Base-by-base conservation (phyloP, 1,139 yeast genomes). In the Candida sojae region DNA sequence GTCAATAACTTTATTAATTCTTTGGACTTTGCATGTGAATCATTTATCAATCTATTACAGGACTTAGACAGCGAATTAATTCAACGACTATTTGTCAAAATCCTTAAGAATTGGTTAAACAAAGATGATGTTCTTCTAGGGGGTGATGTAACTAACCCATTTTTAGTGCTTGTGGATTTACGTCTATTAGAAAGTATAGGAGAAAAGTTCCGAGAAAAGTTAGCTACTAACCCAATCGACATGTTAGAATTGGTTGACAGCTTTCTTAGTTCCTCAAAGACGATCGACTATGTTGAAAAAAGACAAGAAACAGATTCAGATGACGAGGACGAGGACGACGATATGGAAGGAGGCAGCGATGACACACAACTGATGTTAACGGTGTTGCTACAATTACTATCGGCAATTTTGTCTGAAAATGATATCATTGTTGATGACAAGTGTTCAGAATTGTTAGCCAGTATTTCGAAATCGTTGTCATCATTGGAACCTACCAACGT, bases 151-250 rank as follows among this genome's bases (percentile, higher is more conserved):
- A 68, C 69, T 5, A 75, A 79, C 52, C 88, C 91, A 6, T 77
- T 85, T 48, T 58, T 76, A 13, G 74, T 80, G 39, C 68, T 90
- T 42, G 70, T 83, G 6, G 86, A 87, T 59, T 71, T 88, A 51
- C 80, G 86, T 51, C 61, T 89, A 13, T 66, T 91, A 43, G 93
- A 90, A 57, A 68, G 70, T 17, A 65, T 89, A 39, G 81, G 84
- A n/a, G 77, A 77, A 12, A 73, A 73, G 29, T 86, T 86, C 56
- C 85, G 81, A 52, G 81, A 83, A 8, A 76, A 75, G 41, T 65
- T 92, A 35, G 77, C 89, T 9, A 79, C 78, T 34, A 80, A 86
- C 3, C 87, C 95, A 0, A 62, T 64, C 5, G 88, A 84, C 47
- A 75, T 86, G 52, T 67, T 88, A 28, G 70, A 68, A 13, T 75